Base-by-base conservation (phyloP, 2,329 filamentous ascomycete species). In the Colletotrichum destructivum region DNA sequence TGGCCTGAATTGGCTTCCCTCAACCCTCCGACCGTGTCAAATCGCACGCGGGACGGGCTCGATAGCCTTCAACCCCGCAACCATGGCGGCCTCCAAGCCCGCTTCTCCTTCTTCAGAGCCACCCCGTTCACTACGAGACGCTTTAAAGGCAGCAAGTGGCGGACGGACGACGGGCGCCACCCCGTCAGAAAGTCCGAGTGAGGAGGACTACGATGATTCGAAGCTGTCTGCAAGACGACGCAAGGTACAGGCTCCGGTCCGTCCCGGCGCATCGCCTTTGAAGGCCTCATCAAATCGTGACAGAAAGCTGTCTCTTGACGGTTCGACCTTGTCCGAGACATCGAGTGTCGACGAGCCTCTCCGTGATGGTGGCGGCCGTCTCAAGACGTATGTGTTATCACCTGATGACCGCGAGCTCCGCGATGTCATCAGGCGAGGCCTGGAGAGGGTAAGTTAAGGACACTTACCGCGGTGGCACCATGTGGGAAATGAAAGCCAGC, bases 141-240 rank as follows among this genome's bases (percentile, higher is more conserved):
- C 76, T 21, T 52, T 78, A 46, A 62, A 59, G 16, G 49, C 69
- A 8, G 47, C 73, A 18, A 49, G 54, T 31, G 61, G 55, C 38
- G 70, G 68, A 42, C 66, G 49, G 31, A 42, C 51, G 12, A 54
- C 40, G 12, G 35, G 21, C n/a, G 35, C 65, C 4, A 44, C 75
- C 71, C 74, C 76, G 42, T 84, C 82, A 2, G 84, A 84, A 16
- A 84, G 81, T 16, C 78, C 83, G 2, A 86, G 84, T 47, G 84
- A 85, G 65, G 84, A 86, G 73, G 84, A 86, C 66, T 85, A 85
- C 57, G 84, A 86, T 42, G 81, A 83, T 18, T 46, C 60, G 21
- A 72, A 49, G 40, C 42, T 21, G 9, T 44, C 66, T 4, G 67
- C 23, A 52, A 66, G 31, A 54, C 42, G 42, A 18, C 49, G 31